Evolutionary conservation across 2,329 filamentous ascomycete genomes (phyloP).

Genomic region (Fusarium sororula): DNA sequence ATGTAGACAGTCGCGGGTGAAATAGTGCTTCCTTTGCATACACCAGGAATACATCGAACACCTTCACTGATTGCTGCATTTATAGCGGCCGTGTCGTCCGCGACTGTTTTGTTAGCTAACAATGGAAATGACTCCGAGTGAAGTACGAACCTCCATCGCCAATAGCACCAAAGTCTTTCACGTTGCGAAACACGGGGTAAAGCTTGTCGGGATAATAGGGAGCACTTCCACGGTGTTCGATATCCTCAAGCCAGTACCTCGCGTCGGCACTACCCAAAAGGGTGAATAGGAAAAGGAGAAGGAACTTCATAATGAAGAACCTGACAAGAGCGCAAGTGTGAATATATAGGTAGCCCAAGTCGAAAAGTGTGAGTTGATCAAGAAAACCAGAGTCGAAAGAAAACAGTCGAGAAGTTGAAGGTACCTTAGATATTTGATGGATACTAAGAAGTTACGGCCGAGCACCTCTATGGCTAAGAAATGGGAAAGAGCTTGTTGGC

Average conservation of each 20-base stretch:
- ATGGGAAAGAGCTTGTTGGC: constrained; percentile 3
- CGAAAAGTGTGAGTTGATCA: not conserved
- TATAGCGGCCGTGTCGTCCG: constrained; percentile 43
- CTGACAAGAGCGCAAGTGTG: not conserved
- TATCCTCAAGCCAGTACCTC: constrained; percentile 44
- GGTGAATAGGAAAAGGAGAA: constrained; percentile 8
- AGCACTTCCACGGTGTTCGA: constrained; percentile 40
- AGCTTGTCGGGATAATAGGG: constrained; percentile 43
- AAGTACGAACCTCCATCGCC: constrained; percentile 42
- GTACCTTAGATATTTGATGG: not conserved
- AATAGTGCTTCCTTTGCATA: constrained; percentile 46
- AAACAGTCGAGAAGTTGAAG: not conserved
- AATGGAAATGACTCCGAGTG: not conserved
- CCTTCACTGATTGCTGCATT: constrained; percentile 42
- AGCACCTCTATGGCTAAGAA: not conserved
- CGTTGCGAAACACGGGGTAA: constrained; percentile 45
- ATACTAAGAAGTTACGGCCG: not conserved
- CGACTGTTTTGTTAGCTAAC: constrained; percentile 21
- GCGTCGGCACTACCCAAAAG: constrained; percentile 12
- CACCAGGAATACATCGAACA: constrained; percentile 35
- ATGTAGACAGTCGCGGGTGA: constrained; percentile 51
- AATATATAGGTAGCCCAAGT: not conserved
- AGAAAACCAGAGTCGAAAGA: not conserved
- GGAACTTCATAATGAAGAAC: constrained; percentile 29
- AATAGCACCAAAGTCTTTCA: constrained; percentile 44